These are phyloP conservation scores for Plectranthus barbatus DNA, from an alignment of 257 asterid genomes.

Conservation along the genomic window DNA sequence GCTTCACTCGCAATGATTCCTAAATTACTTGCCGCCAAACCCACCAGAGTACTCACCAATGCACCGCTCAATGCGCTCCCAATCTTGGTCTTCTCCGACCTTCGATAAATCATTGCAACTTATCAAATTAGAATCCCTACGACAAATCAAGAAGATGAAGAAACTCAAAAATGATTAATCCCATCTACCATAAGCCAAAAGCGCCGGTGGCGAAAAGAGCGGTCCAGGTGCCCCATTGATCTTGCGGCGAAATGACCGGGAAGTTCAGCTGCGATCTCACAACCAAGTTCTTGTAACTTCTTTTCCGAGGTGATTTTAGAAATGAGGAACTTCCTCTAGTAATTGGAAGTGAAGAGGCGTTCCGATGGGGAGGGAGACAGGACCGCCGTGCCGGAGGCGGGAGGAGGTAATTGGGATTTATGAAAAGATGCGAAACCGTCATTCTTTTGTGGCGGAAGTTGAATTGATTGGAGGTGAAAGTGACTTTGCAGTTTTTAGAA, in stretches of 20 bases:
- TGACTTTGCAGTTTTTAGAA: neutral
- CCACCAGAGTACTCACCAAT: conserved; percentile 65
- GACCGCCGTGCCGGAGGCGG: conserved; percentile 14
- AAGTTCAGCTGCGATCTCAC: conserved; percentile 47
- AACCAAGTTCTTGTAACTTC: conserved; percentile 12
- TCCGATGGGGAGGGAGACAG: conserved; percentile 6
- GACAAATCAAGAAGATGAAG: neutral
- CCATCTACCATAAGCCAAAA: conserved; percentile 74
- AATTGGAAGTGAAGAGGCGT: neutral
- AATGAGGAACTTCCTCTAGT: conserved; percentile 12
- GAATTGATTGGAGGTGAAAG: neutral
- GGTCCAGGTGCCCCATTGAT: conserved; percentile 97
- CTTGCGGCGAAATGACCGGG: conserved; percentile 78
- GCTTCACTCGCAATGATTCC: conserved; percentile 74
- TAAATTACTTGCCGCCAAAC: conserved; percentile 80
- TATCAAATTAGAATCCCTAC: neutral
- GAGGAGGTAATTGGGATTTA: conserved; percentile 7
- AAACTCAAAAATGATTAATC: neutral
- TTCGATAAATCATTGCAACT: conserved; percentile 15
- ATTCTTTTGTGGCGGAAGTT: conserved; percentile 3
- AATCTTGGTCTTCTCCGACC: conserved; percentile 87
- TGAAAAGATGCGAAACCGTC: conserved; percentile 17
- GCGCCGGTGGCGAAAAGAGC: conserved; percentile 90
- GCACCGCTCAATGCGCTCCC: conserved; percentile 92
- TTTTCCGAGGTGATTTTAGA: neutral